phyloP scores from a whole-genome alignment of 176 grass and related monocot genomes.

The Oryza nivara region DNA sequence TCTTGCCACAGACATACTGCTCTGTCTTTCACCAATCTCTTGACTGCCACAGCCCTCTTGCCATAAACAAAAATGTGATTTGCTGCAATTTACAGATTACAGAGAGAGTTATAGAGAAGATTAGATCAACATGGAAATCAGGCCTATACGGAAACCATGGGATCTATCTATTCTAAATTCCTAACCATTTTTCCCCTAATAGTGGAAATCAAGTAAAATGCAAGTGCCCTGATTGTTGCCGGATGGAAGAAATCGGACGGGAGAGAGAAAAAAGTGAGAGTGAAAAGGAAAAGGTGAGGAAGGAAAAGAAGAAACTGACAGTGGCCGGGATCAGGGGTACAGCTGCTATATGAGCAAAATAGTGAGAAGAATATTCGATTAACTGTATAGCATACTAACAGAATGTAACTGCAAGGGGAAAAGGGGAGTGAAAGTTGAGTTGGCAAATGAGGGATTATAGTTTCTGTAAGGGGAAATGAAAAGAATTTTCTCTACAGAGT shows the following conservation, averaged over 20 bases:
- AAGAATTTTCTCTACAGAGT: neutral
- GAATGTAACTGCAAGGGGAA: neutral
- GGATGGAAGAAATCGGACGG: neutral
- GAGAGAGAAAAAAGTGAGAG: neutral
- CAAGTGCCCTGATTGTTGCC: neutral
- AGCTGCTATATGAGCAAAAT: neutral
- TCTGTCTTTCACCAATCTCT: neutral
- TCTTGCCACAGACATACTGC: neutral
- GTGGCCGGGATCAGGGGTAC: neutral
- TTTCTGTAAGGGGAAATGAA: neutral
- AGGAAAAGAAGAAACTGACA: neutral
- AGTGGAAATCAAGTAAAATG: neutral
- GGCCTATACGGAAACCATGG: neutral
- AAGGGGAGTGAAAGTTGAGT: neutral
- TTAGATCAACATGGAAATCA: neutral
- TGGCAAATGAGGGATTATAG: neutral
- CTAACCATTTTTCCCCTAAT: neutral
- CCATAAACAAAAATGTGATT: neutral
- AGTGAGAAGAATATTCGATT: neutral
- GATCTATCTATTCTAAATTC: neutral
- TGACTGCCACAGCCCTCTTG: neutral
- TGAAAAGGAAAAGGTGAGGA: too few species aligned
- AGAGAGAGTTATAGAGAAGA: neutral
- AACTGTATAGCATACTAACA: neutral
- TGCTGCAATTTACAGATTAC: too few species aligned